Evolutionary conservation across 1,284 basidiomycete species (phyloP).

Genomic region (Entoloma clypeatum): DNA sequence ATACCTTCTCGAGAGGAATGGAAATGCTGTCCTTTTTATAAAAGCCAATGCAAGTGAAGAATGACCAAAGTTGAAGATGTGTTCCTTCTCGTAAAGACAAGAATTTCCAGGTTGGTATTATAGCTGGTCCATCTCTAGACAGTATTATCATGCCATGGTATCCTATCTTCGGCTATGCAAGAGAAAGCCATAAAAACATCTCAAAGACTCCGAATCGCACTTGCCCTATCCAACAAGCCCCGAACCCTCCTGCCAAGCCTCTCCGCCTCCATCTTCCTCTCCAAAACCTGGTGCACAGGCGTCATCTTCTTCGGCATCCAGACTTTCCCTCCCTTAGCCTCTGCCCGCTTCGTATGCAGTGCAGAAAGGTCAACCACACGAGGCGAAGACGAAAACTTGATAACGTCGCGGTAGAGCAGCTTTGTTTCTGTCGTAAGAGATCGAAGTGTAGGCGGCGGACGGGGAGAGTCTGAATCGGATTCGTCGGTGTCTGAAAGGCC

Average conservation of each 20-base stretch:
- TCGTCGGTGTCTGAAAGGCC: conserved; percentile 60
- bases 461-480: conserved; percentile 47
- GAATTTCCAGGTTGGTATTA: no score
- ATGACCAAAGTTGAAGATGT: no score
- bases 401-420: conserved; percentile 77
- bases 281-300: conserved; percentile 76
- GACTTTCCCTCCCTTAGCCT: conserved; percentile 40
- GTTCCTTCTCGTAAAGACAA: no score
- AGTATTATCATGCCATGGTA: no score
- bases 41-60: no score
- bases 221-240: conserved; percentile 63
- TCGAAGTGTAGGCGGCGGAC: conserved; percentile 52
- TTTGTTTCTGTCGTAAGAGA: conserved; percentile 78
- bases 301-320: conserved; percentile 78
- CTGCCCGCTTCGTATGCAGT: conserved; percentile 47
- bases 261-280: conserved; percentile 72
- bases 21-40: no score
- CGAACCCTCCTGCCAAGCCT: conserved; percentile 64
- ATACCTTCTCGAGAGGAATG: no score
- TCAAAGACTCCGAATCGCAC: conserved; percentile 25
- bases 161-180: no score
- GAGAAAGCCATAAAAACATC: no score
- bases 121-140: no score
- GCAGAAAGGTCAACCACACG: conserved; percentile 79
- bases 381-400: conserved; percentile 75